phyloP scores from a whole-genome alignment of 1,284 basidiomycete species.

The Cryptococcus hybrid region DNA sequence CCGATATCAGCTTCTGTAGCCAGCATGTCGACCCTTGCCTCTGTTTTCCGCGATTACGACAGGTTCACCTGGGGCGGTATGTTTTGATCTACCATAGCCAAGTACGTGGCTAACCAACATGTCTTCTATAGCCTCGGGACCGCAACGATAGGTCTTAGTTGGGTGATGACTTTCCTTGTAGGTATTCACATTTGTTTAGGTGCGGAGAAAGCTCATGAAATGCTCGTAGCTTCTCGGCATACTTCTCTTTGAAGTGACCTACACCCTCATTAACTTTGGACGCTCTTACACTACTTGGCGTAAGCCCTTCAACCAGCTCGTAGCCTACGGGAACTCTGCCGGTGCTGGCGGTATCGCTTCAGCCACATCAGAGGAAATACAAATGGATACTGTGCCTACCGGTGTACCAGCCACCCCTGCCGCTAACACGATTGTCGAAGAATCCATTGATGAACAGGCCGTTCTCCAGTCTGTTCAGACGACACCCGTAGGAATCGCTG shows the following conservation, averaged over 20 bases:
- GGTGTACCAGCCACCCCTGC: not conserved
- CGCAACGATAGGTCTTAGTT: conserved; percentile 34
- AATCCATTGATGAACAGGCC: not conserved
- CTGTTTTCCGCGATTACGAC: conserved; percentile 3
- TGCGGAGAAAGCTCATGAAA: not conserved
- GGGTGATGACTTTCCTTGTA: conserved; percentile 31
- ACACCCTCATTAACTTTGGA: conserved; percentile 28
- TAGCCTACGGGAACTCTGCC: conserved; percentile 4
- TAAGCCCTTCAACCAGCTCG: conserved; percentile 33
- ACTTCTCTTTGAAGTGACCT: conserved; percentile 34
- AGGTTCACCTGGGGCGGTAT: conserved; percentile 4
- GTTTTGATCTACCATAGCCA: not conserved
- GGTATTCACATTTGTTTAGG: conserved; percentile 1
- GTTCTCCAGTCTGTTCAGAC: not conserved
- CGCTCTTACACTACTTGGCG: conserved; percentile 23
- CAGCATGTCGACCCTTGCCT: conserved; percentile 6
- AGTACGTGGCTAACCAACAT: too few relatives aligned
- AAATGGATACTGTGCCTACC: not conserved
- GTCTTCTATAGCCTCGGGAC: conserved; percentile 22
- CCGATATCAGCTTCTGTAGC: conserved; percentile 6
- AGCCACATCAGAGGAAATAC: not conserved
- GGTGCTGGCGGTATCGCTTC: not conserved
- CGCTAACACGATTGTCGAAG: not conserved
- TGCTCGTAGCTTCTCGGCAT: conserved; percentile 30
- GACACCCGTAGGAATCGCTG: too few relatives aligned